Evolutionary conservation across 331 rosid genomes (phyloP), one percentile per base, ranked within the genome.

Genomic region (Acacia concinna): DNA sequence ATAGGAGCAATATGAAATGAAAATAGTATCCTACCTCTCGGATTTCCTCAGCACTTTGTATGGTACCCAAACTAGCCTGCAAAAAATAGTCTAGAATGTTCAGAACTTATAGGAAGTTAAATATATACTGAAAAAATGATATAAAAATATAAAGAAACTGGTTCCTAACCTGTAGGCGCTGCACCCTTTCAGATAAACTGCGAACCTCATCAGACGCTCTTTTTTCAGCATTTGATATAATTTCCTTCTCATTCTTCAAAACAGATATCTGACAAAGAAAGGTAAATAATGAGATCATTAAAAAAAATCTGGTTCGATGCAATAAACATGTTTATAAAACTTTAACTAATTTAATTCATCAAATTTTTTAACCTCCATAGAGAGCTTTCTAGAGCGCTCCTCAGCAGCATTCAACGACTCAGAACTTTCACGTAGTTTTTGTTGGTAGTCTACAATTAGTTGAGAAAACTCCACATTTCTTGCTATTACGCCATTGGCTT

Each of bases 401-500:
- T 90, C 94, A 23, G 94, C 87, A 54, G 89, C 89, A 76, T 78
- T 91, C 81, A 91, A 21, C 8, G 92, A 88, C 82, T 91, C 98
- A 8, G 97, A 89, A 85, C 86, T 86, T 84, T 93, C 96, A 46
- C 98, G 97, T 74, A 91, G 73, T 83, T 91, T 96, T 41, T 86
- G 79, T 81, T 96, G 99, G 86, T 93, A 91, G 78, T 93, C 93
- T 57, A 93, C 85, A 77, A 96, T 71, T 78, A 91, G 80, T 82
- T 91, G 98, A 49, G 99, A 90, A 72, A 96, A 96, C 77, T 93
- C 98, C 68, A 93, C 88, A 80, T 96, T 96, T 81, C 99, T 92
- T 38, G 88, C 88, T 67, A 93, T 74, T 76, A 91, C 64, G 46
- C 93, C 89, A 68, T 89, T 89, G 47, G 83, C 74, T 89, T 96